Evolutionary conservation across 1,284 basidiomycete species (phyloP), one percentile per base, ranked within the genome.

Genomic region (Psilocybe mexicana): DNA sequence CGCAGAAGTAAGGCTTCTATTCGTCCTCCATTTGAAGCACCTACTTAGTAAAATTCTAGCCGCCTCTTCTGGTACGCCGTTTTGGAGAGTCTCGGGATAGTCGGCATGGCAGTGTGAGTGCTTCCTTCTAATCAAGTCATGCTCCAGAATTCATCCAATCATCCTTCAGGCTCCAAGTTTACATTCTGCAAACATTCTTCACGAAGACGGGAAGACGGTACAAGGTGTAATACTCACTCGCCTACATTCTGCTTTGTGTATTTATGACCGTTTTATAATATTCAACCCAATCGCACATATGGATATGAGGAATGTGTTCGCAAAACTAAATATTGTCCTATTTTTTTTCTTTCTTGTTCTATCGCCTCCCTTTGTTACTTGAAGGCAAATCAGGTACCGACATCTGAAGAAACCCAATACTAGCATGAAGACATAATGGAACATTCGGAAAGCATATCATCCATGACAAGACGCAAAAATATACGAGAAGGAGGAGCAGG

Each of bases 101-200:
- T 94, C 58, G 85, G 80, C 33, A 95, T 96, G 90, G 92, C 93
- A 28, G 74, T 85, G 90, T 92, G 75, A 61, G 88, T 80, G 33
- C 8, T 25, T 12, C 10, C 25, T 28, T 42, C 24, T 4, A 30
- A 45, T 48, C 43, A 40, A 55, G 25, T 35, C 33, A 58, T 43
- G 25, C 35, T 7, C 38, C 8, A n/a, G 52, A 11, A 48, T 35
- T 28, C 40, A 43, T 57, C 48, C 10, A 23, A 5, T 47, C 45
- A 56, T 36, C 60, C 26, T 44, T 6, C 68, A 95, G 93, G 11
- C 74, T 90, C 58, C 94, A 96, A 74, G 91, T 95, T 25, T 96
- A 94, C 72, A 80, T 95, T 49, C 82, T 96, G 38, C 93, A 95
- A 74, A 95, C 92, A 24, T 96, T 95, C 86, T 96, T 96, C 76